phyloP scores from a whole-genome alignment of 305 asterid species.

The Galium porrigens region DNA sequence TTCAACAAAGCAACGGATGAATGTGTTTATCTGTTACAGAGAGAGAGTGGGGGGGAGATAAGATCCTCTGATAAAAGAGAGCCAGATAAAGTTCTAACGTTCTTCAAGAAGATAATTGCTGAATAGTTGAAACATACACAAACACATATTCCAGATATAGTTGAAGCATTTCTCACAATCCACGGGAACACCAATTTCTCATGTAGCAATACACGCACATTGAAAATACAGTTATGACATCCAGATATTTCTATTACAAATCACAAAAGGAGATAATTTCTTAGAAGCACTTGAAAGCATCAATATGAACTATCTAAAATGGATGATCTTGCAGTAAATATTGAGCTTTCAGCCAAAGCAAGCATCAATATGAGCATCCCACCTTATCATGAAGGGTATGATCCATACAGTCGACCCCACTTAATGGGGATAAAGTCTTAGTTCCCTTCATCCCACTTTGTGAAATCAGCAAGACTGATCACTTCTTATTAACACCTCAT shows the following conservation, averaged over 20 bases:
- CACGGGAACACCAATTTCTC: background rate
- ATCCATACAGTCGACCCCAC: background rate
- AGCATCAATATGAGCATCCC: background rate
- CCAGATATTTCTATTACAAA: background rate
- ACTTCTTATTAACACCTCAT: background rate
- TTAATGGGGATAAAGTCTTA: background rate
- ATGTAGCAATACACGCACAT: background rate
- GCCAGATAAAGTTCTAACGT: background rate
- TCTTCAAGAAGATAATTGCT: constrained; percentile 4
- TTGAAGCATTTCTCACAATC: background rate
- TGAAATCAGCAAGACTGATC: background rate
- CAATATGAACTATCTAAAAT: background rate
- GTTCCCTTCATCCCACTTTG: constrained; percentile 1
- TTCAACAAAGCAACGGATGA: constrained; percentile 84
- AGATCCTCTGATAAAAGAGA: constrained; percentile 1
- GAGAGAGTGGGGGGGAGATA: background rate
- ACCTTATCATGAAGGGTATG: background rate
- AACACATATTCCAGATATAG: background rate
- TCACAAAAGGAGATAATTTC: background rate
- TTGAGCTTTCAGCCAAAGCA: background rate
- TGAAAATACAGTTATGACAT: background rate
- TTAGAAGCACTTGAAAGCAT: background rate
- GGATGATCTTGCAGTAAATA: background rate
- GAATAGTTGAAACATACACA: background rate
- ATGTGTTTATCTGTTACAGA: constrained; percentile 46